These are phyloP conservation scores for Hypoxylon sp. DNA, from an alignment of 2,329 filamentous ascomycete genomes.

Conservation along the genomic window DNA sequence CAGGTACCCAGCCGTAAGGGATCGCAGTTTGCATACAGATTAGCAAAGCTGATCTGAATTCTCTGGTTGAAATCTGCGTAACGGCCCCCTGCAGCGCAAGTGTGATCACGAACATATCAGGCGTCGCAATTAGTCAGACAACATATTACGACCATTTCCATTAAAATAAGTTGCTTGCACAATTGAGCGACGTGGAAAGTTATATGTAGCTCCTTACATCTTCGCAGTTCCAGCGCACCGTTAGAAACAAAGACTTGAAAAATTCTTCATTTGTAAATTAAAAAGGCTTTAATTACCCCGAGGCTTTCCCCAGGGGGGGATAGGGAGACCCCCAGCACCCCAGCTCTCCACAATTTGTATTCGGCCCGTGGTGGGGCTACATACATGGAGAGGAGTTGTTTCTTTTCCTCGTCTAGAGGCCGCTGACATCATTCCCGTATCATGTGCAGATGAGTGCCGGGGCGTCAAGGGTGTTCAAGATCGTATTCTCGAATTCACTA, in stretches of 20 bases:
- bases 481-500: constrained; percentile 3
- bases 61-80: constrained; percentile 8
- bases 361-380: constrained; percentile 39
- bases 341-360: constrained; percentile 39
- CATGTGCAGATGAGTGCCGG: constrained; percentile 29
- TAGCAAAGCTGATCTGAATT: constrained; percentile 20
- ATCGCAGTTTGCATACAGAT: neutral
- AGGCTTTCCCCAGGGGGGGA: constrained; percentile 32
- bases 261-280: neutral
- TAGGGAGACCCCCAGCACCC: constrained; percentile 8
- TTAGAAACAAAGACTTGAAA: constrained; percentile 10
- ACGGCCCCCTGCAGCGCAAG: constrained; percentile 19
- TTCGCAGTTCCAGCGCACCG: constrained; percentile 9
- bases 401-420: constrained; percentile 12
- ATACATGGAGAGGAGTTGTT: constrained; percentile 29
- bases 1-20: neutral
- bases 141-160: constrained; percentile 14
- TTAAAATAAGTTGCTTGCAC: neutral
- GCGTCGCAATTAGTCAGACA: constrained; percentile 18
- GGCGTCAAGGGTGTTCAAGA: constrained; percentile 4
- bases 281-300: constrained; percentile 29
- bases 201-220: neutral
- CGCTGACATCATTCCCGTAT: constrained; percentile 40
- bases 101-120: constrained; percentile 21
- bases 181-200: neutral